These are phyloP conservation scores for Neophaeococcomyces mojaviensis DNA, from an alignment of 2,329 filamentous ascomycete genomes.

Conservation along the genomic window DNA sequence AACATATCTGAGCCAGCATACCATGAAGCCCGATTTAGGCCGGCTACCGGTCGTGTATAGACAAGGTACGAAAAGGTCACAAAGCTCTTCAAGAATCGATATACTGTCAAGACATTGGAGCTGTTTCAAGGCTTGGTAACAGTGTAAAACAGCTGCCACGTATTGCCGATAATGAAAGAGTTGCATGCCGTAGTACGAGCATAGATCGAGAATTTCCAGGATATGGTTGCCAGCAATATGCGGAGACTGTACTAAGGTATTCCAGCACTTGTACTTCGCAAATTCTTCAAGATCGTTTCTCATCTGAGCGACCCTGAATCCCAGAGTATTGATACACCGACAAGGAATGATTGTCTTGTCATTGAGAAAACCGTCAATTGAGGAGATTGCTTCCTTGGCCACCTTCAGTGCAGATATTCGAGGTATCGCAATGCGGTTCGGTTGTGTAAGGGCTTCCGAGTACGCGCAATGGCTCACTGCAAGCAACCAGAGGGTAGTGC, in stretches of 20 bases:
- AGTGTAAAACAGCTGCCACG: conserved; percentile 25
- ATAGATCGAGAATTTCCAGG: conserved; percentile 24
- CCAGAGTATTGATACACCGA: conserved; percentile 24
- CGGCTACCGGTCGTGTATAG: conserved; percentile 23
- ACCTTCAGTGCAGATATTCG: conserved; percentile 23
- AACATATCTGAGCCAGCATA: conserved; percentile 23
- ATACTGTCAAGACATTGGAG: conserved; percentile 20
- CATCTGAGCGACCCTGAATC: conserved; percentile 23
- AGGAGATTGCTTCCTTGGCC: conserved; percentile 20
- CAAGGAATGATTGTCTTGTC: conserved; percentile 24
- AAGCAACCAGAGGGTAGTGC: conserved; percentile 21
- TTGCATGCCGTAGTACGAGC: conserved; percentile 25
- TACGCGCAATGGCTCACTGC: conserved; percentile 19
- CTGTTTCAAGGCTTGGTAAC: conserved; percentile 23
- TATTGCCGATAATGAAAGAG: conserved; percentile 25
- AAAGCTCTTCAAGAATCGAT: conserved; percentile 22
- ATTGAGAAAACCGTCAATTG: conserved; percentile 17
- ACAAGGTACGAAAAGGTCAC: conserved; percentile 16
- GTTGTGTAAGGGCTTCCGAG: conserved; percentile 9
- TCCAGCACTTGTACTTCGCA: conserved; percentile 22
- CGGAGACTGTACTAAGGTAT: conserved; percentile 25
- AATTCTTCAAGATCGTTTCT: conserved; percentile 20
- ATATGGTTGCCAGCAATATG: conserved; percentile 25
- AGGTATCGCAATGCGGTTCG: conserved; percentile 13
- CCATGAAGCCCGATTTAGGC: conserved; percentile 23